Conservation (phyloP, 2,329 filamentous ascomycete genomes). For the Trichoderma sp. region DNA sequence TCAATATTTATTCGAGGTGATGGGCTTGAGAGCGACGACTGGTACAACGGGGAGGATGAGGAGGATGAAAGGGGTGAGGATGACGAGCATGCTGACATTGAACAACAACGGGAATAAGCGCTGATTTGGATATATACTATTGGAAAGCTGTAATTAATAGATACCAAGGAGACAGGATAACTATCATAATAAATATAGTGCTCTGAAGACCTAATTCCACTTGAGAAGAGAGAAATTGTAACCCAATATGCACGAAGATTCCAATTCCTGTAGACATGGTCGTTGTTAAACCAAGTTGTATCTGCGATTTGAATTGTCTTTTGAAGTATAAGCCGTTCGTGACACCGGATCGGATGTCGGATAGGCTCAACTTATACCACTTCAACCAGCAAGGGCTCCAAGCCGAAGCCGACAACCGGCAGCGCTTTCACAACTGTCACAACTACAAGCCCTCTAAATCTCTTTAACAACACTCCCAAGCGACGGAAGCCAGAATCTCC, state of each 20-base stretch:
- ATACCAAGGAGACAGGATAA: not conserved
- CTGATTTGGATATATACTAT: not conserved
- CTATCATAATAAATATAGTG: not conserved
- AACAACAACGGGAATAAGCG: not conserved
- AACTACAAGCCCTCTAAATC: not conserved
- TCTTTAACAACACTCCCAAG: not conserved
- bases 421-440: not conserved
- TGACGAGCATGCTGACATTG: not conserved
- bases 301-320: not conserved
- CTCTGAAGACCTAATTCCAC: not conserved
- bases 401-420: not conserved
- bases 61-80: slow-evolving; percentile 27
- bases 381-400: not conserved
- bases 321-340: not conserved
- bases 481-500: not conserved
- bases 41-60: slow-evolving; percentile 39
- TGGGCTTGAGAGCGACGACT: slow-evolving; percentile 61
- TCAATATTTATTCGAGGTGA: slow-evolving; percentile 75
- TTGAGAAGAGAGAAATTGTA: not conserved
- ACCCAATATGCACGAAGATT: not conserved
- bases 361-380: not conserved
- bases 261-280: not conserved
- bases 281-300: not conserved
- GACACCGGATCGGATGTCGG: not conserved
- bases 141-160: not conserved